A percentile compares a stretch with the other conserved stretches of the same genome.
Conservation (phyloP, 192 early-diverging fungal species). For the Jimgerdemannia flammicorona region DNA sequence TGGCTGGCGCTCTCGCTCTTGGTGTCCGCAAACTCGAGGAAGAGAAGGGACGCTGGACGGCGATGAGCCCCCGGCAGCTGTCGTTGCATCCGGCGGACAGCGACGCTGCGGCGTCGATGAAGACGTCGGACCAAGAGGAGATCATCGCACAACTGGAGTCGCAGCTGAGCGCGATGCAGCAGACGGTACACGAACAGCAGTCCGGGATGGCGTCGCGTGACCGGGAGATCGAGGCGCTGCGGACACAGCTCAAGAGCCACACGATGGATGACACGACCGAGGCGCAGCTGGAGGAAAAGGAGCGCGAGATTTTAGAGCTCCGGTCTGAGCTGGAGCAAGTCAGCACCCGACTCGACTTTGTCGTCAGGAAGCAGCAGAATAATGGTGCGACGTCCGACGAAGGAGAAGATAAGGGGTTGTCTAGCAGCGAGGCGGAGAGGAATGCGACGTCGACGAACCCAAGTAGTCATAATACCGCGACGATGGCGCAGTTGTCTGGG, state of each 20-base stretch:
- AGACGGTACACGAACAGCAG: neutral
- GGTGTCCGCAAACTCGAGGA: constrained; percentile 45
- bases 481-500: neutral
- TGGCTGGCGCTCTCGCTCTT: constrained; percentile 42
- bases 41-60: constrained; percentile 14
- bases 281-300: constrained; percentile 8
- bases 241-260: constrained; percentile 30
- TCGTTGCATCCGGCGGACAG: neutral
- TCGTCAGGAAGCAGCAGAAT: constrained; percentile 17
- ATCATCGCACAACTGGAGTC: constrained; percentile 4
- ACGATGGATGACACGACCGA: constrained; percentile 13
- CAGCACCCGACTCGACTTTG: constrained; percentile 20
- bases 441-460: neutral
- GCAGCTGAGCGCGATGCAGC: constrained; percentile 1
- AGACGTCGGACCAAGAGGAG: constrained; percentile 11
- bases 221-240: constrained; percentile 31
- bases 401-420: neutral
- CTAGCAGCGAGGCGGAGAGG: constrained; percentile 4
- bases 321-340: constrained; percentile 31
- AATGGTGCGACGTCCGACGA: neutral
- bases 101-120: constrained; percentile 2
- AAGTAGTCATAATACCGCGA: neutral
- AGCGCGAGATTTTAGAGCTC: constrained; percentile 19
- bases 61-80: neutral
- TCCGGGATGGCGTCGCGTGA: constrained; percentile 26